Evolutionary conservation across 192 early-diverging fungal species (phyloP).

Genomic region (Coemansia sp.): DNA sequence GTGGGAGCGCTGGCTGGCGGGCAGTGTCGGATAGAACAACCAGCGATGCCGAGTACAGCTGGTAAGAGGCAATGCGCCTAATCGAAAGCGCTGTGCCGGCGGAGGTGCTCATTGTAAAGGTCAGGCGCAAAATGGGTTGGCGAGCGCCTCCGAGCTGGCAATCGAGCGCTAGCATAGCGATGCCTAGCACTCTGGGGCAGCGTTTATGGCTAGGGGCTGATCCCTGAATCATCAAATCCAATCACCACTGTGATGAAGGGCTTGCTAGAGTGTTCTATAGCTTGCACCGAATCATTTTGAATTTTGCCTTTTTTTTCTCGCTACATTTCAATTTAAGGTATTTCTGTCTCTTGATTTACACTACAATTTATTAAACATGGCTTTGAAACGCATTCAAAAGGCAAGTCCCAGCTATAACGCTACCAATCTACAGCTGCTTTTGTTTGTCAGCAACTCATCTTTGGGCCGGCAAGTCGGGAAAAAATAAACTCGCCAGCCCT

Average conservation of each 20-base stretch:
- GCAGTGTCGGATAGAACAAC: conserved; percentile 41
- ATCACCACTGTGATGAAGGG: neutral
- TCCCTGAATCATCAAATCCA: neutral
- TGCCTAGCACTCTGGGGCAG: neutral
- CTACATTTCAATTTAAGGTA: neutral
- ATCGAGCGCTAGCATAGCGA: neutral
- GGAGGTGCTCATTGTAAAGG: neutral
- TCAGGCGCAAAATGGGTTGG: neutral
- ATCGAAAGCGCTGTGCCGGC: conserved; percentile 23
- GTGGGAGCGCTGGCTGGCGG: conserved; percentile 42
- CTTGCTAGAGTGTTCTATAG: neutral
- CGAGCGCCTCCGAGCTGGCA: neutral
- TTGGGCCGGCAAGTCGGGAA: neutral
- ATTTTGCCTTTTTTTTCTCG: neutral
- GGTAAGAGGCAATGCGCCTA: conserved; percentile 36
- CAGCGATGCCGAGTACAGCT: conserved; percentile 34
- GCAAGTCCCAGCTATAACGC: conserved; percentile 48
- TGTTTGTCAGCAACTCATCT: conserved; percentile 8
- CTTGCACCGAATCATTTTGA: neutral
- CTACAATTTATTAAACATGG: conserved; percentile 63
- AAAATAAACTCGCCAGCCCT: neutral
- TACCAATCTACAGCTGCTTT: neutral
- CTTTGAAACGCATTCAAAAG: conserved; percentile 99
- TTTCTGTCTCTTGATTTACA: conserved; percentile 4
- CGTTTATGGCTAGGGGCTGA: neutral